phyloP scores from a whole-genome alignment of 768 basidiomycete genomes.

The Russula lepida region DNA sequence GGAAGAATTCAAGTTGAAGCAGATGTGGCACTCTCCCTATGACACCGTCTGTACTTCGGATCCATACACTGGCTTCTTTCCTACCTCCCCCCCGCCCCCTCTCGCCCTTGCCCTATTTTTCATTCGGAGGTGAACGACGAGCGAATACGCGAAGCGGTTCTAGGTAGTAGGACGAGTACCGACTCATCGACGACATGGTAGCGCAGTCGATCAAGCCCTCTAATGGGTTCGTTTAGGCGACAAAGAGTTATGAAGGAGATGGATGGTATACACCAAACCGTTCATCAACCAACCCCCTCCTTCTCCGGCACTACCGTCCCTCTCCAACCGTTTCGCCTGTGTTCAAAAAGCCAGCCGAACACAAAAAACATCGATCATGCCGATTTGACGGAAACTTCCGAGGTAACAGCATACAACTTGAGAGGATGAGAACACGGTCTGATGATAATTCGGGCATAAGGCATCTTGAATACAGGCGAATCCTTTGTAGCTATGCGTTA shows the following conservation, averaged over 20 bases:
- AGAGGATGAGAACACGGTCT: no score
- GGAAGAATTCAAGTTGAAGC: conserved; percentile 93
- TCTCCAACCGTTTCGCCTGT: conserved; percentile 23
- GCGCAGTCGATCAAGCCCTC: conserved; percentile 95
- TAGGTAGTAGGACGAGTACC: conserved; percentile 82
- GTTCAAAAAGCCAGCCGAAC: conserved; percentile 35
- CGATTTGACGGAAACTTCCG: no score
- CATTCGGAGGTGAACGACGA: conserved; percentile 70
- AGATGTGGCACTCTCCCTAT: conserved; percentile 98
- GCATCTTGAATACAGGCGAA: no score
- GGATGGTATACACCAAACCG: conserved; percentile 41
- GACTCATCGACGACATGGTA: conserved; percentile 97
- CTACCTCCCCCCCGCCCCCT: no score
- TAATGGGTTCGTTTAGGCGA: conserved; percentile 72
- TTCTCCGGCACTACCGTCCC: conserved; percentile 19
- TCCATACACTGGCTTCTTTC: not conserved
- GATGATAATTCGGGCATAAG: no score
- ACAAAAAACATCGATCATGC: conserved; percentile 70
- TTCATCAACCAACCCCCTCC: conserved; percentile 34
- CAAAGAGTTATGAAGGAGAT: conserved; percentile 53
- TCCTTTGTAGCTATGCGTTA: no score
- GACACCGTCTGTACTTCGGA: conserved; percentile 57
- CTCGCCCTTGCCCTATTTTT: no score
- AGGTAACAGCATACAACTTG: no score
- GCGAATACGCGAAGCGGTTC: conserved; percentile 84